Base-by-base conservation (phyloP, 495 filamentous ascomycete species). In the Articulospora tetracladia region DNA sequence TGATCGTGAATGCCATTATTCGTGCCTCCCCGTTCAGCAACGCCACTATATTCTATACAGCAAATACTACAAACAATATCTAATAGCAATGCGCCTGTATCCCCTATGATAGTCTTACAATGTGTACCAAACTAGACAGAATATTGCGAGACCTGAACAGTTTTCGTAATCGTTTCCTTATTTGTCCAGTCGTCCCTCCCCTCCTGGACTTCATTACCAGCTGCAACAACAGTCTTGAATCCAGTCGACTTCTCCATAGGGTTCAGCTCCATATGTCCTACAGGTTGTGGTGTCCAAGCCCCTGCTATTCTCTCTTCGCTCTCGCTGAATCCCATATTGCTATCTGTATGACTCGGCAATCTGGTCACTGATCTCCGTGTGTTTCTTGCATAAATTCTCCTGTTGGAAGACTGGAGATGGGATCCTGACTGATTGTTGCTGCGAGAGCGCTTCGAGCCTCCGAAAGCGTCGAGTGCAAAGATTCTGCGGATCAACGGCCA, bases 191-290 rank as follows among this genome's bases (percentile, higher is more conserved):
- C 47, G 11, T 50, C 20, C 47, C 20, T 50, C 20, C 4, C 20
- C 10, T 25, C 47, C 17, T 44, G n/a, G 10, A n/a, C 25, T n/a
- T 17, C n/a, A 7, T 12, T 12, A 3, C 47, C 47, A 7, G 19
- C 47, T 7, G 47, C 47, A 50, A 50, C 47, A n/a, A 24, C 25
- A 7, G 47, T 50, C 47, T 50, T 50, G 47, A 50, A 50, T n/a
- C 47, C 47, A 3, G 47, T 50, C 4, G 2, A 6, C 20, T 27
- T 50, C 2, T 50, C 22, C n/a, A 50, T 10, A 24, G 47, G 47
- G 17, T 25, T 50, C 20, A 50, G 47, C 25, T 50, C 47, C 47
- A 50, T 25, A 25, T 50, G 22, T 3, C 10, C 10, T n/a, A 2
- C 25, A n/a, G 10, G 22, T 26, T 50, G 47, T 26, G 20, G 47